Base-by-base conservation (phyloP, 1,284 basidiomycete species). In the Naganishia sp. region DNA sequence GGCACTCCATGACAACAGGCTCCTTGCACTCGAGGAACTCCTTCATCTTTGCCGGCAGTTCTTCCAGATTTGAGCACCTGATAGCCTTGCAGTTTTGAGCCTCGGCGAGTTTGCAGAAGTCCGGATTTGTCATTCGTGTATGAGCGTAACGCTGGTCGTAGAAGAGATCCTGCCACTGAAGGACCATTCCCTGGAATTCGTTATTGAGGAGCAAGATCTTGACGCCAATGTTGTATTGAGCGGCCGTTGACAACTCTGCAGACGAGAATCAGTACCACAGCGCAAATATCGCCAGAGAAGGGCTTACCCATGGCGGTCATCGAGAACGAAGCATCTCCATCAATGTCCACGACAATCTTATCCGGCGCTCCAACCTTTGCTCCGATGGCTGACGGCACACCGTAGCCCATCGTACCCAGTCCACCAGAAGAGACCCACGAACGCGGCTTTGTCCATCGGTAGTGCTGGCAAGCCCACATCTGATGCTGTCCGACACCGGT, bases 401-500 rank as follows among this genome's bases (percentile, higher is more conserved):
- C 95, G 79, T 92, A 98, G 74, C 95, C 96, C 95, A 98, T 99
- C 0, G 92, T 95, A 13, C 95, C 95, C 23, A 98, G 86, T 72
- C 95, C 95, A 72, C 95, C 95, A n/a, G 92, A 95, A 9, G 94
- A 94, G 68, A 99, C 87, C 88, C 94, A 90, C 42, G 90, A 85
- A 49, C 88, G 85, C 0, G 95, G 95, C 61, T 88, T 80, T 67
- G 83, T 89, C 94, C 94, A 98, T 72, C 94, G 85, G 81, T 87
- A 98, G 79, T 90, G 85, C 80, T 99, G 96, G 54, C 92, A 92
- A 1, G 95, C 94, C 94, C 94, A 99, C 95, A 99, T 99, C 81
- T 99, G 95, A 82, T 99, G 95, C 80, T 98, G 95, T 5, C 96
- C 96, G 28, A 99, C 96, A 74, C 95, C 95, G 3, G 96, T 98